phyloP scores from a whole-genome alignment of 2,329 filamentous ascomycete species.

The Talaromyces atroroseus region DNA sequence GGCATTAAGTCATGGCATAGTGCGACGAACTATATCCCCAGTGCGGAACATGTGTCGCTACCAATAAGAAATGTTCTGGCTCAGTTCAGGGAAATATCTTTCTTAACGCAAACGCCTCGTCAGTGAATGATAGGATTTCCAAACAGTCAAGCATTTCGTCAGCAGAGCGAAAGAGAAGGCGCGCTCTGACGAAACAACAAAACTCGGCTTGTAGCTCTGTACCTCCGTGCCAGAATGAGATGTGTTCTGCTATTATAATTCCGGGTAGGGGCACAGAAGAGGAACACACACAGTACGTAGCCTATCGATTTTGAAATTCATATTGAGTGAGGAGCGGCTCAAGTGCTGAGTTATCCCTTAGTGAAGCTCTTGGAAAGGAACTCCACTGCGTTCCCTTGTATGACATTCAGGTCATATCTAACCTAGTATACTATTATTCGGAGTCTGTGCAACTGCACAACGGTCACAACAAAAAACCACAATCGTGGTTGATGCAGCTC shows the following conservation, averaged over 20 bases:
- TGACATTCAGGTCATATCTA: conserved; percentile 8
- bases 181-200: background rate
- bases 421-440: conserved; percentile 7
- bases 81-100: conserved; percentile 6
- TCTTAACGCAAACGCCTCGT: background rate
- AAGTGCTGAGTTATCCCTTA: background rate
- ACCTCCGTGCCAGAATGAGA: background rate
- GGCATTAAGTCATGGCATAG: background rate
- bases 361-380: background rate
- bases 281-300: conserved; percentile 3
- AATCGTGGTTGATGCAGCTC: conserved; percentile 9
- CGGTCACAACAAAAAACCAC: background rate
- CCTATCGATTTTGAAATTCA: background rate
- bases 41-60: conserved; percentile 4
- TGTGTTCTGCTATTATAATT: background rate
- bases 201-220: background rate
- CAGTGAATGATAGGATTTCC: background rate
- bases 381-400: conserved; percentile 3
- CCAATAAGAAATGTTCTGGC: conserved; percentile 4
- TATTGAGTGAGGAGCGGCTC: background rate
- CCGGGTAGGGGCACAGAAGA: background rate
- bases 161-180: background rate
- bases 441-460: background rate
- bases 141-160: background rate
- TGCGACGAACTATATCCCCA: conserved; percentile 11